These are phyloP conservation scores for Atkinsonella texensis DNA, from an alignment of 2,329 filamentous ascomycete species.

Conservation along the genomic window DNA sequence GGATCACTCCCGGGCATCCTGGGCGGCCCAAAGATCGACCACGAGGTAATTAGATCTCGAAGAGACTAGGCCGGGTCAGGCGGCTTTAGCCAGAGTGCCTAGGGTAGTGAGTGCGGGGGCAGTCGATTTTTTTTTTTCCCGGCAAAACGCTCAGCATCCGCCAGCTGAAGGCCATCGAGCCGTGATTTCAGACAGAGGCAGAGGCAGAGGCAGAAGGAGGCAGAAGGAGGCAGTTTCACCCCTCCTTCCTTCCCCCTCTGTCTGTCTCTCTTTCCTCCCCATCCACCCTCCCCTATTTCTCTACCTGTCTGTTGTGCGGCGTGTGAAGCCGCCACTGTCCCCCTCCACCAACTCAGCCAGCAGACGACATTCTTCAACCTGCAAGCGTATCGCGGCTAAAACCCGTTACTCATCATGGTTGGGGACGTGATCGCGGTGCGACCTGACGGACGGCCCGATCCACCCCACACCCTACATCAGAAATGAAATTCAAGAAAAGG, in stretches of 20 bases:
- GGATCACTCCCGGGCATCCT: not conserved
- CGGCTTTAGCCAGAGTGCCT: not conserved
- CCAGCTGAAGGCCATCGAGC: too few species aligned
- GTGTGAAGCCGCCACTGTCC: too few species aligned
- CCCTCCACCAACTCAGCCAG: not conserved
- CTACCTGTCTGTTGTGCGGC: too few species aligned
- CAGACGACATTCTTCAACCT: not conserved
- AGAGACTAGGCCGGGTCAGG: not conserved
- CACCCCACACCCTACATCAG: constrained; percentile 1
- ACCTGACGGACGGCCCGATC: constrained; percentile 7
- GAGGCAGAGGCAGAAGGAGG: too few species aligned
- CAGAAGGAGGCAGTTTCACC: too few species aligned
- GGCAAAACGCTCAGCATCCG: too few species aligned
- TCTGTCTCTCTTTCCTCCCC: too few species aligned
- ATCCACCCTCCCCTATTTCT: too few species aligned
- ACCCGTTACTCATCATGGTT: constrained; percentile 1
- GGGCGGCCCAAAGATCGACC: constrained; percentile 2
- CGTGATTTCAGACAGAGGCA: too few species aligned
- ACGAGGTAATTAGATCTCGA: constrained; percentile 2
- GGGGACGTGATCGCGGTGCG: constrained; percentile 4
- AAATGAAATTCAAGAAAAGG: not conserved
- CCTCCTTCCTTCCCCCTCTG: too few species aligned
- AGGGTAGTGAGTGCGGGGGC: too few species aligned
- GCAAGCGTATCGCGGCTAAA: constrained; percentile 5
- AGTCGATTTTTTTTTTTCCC: too few species aligned